phyloP scores from a whole-genome alignment of 2,329 filamentous ascomycete species.

The Venturia aucupariae region DNA sequence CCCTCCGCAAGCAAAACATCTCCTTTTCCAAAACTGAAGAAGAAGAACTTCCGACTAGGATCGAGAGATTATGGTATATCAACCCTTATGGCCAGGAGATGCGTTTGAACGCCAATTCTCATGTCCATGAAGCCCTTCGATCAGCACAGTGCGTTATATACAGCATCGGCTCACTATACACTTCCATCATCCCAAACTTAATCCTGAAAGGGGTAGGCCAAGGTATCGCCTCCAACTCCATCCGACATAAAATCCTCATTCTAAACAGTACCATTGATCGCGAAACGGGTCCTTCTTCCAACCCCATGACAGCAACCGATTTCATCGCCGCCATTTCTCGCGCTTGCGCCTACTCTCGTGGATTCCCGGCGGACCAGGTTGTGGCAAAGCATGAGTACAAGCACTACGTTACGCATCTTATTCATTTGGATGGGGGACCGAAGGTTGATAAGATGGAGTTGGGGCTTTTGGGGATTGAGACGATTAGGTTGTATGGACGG shows the following conservation, averaged over 20 bases:
- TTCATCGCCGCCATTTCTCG: conserved; percentile 73
- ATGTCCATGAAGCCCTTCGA: conserved; percentile 61
- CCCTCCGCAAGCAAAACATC: conserved; percentile 71
- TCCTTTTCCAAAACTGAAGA: conserved; percentile 67
- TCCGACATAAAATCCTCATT: conserved; percentile 68
- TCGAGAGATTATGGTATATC: conserved; percentile 88
- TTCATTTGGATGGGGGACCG: conserved; percentile 69
- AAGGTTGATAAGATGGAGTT: conserved; percentile 59
- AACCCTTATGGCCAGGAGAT: conserved; percentile 98
- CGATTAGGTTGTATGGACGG: conserved; percentile 66
- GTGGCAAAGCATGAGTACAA: conserved; percentile 40
- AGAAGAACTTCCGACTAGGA: conserved; percentile 66
- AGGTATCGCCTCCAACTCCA: conserved; percentile 44
- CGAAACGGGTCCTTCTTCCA: conserved; percentile 64
- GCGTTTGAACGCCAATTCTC: conserved; percentile 70
- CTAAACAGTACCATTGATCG: conserved; percentile 77
- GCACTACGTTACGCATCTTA: conserved; percentile 71
- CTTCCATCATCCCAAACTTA: conserved; percentile 74
- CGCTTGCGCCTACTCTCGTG: conserved; percentile 51
- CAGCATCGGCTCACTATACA: conserved; percentile 90
- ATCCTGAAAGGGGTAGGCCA: conserved; percentile 68
- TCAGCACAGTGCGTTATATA: conserved; percentile 66
- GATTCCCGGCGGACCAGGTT: conserved; percentile 19
- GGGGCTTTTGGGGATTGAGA: conserved; percentile 60
- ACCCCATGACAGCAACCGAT: conserved; percentile 64